These are phyloP conservation scores for Ananas comosus DNA, from an alignment of 176 grass and related monocot species.

Conservation along the genomic window DNA sequence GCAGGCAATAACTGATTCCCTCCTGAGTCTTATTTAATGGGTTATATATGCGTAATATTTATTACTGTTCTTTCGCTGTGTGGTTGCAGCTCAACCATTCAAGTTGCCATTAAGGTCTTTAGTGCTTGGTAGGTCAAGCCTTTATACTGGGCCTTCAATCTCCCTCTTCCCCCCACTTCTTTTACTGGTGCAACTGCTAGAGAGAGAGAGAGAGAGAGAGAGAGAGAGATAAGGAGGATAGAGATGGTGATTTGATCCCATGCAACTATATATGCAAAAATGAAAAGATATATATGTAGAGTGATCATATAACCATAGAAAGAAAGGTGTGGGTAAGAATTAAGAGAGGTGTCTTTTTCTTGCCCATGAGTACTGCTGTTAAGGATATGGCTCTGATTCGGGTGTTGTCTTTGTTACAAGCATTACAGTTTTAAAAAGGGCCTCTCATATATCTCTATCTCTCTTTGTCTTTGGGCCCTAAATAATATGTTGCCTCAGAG, in stretches of 20 bases:
- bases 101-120: constrained; percentile 17
- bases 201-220: constrained; percentile 16
- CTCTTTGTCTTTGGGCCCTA: constrained; percentile 10
- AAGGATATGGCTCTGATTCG: constrained; percentile 14
- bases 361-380: neutral
- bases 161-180: neutral
- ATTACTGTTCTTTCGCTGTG: neutral
- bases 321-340: neutral
- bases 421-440: neutral
- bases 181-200: constrained; percentile 24
- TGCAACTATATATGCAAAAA: constrained; percentile 1
- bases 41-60: neutral
- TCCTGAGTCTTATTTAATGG: too few relatives aligned
- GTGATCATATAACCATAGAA: neutral
- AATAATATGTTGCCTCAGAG: constrained; percentile 22
- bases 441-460: neutral
- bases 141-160: constrained; percentile 14
- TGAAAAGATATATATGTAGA: constrained; percentile 2
- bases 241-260: constrained; percentile 1
- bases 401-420: constrained; percentile 10
- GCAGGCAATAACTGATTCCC: too few relatives aligned
- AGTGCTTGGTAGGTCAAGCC: constrained; percentile 24
- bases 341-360: constrained; percentile 8
- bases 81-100: constrained; percentile 3
- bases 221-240: constrained; percentile 4